Evolutionary conservation across 805 yeast species (phyloP).

Genomic region (Maudiozyma saulgeensis): DNA sequence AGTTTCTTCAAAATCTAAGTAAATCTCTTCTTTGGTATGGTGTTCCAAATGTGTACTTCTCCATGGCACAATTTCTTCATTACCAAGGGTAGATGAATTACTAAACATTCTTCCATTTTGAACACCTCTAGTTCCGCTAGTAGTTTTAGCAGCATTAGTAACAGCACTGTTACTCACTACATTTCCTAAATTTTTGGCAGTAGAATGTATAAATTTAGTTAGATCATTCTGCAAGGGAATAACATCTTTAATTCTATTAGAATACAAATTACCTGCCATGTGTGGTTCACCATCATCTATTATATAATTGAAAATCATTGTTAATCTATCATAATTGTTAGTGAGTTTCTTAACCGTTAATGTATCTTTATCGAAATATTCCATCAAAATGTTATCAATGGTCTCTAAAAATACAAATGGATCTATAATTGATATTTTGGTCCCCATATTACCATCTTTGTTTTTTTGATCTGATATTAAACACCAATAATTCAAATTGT

Average conservation of each 20-base stretch:
- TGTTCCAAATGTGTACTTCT: slow-evolving; percentile 52
- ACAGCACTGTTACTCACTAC: not conserved
- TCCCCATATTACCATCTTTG: not conserved
- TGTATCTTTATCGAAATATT: slow-evolving; percentile 47
- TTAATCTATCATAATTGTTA: slow-evolving; percentile 60
- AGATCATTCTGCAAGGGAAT: slow-evolving; percentile 44
- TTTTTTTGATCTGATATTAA: slow-evolving; percentile 6
- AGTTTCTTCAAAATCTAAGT: slow-evolving; percentile 69
- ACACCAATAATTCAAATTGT: slow-evolving; percentile 22
- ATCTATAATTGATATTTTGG: slow-evolving; percentile 11
- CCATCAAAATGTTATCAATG: slow-evolving; percentile 42
- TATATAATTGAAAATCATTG: slow-evolving; percentile 66
- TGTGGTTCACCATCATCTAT: slow-evolving; percentile 70
- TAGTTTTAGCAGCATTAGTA: not conserved
- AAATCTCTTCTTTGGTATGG: slow-evolving; percentile 74
- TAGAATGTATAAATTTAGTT: slow-evolving; percentile 28
- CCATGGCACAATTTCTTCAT: slow-evolving; percentile 51
- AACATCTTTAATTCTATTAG: slow-evolving; percentile 50
- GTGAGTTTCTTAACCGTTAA: slow-evolving; percentile 50
- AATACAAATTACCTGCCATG: slow-evolving; percentile 48
- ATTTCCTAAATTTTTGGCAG: slow-evolving; percentile 22
- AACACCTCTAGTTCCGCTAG: not conserved
- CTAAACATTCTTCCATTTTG: not conserved
- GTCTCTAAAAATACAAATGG: slow-evolving; percentile 45
- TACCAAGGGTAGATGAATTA: not conserved